phyloP scores from a whole-genome alignment of 208 protist genomes.

The Acanthamoeba triangularis region DNA sequence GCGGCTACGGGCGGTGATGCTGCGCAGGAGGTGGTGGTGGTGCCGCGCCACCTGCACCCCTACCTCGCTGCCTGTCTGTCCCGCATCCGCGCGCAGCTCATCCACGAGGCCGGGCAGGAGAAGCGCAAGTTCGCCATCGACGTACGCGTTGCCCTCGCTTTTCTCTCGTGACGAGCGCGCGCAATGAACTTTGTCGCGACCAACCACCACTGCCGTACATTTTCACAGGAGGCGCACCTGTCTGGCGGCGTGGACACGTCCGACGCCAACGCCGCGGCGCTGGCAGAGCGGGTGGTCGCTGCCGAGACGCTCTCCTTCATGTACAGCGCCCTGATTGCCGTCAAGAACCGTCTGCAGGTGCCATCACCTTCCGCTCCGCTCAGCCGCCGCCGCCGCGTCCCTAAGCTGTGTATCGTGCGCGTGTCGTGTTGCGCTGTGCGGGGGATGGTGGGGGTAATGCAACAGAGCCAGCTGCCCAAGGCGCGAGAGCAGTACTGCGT shows the following conservation, averaged over 20 bases:
- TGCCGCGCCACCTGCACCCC: conserved; percentile 40
- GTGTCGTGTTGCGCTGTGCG: background rate
- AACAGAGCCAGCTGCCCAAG: conserved; percentile 9
- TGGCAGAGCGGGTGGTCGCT: conserved; percentile 25
- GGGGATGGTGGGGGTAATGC: background rate
- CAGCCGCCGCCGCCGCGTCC: background rate
- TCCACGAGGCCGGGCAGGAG: conserved; percentile 46
- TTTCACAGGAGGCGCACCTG: background rate
- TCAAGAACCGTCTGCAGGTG: conserved; percentile 35
- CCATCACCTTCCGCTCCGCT: background rate
- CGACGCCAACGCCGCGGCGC: conserved; percentile 25
- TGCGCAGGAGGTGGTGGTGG: background rate
- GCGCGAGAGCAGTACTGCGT: background rate
- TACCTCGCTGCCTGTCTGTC: background rate
- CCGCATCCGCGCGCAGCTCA: conserved; percentile 40
- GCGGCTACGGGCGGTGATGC: conserved; percentile 13
- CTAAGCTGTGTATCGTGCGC: background rate
- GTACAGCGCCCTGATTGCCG: background rate
- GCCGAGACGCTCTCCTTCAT: conserved; percentile 54
- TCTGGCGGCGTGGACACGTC: conserved; percentile 12
- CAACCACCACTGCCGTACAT: background rate
- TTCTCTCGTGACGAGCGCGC: background rate
- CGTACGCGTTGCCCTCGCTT: background rate
- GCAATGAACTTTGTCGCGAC: background rate
- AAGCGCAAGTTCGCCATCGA: conserved; percentile 69